Evolutionary conservation across 179 eudicot species (phyloP).

Genomic region (Sideroxylon spinosum): DNA sequence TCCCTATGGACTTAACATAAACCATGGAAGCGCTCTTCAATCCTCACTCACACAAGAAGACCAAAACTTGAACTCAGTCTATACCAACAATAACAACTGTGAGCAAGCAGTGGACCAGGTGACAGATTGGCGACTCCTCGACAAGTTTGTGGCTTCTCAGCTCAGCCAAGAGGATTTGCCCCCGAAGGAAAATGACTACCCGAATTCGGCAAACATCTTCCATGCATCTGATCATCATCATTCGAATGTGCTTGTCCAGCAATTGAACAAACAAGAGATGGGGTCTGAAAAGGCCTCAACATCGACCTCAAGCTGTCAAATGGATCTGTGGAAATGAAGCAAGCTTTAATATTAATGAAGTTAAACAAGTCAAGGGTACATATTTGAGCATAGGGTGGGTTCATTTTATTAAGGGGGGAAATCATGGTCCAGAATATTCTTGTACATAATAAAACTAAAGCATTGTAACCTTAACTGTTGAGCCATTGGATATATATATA

Average conservation of each 20-base stretch:
- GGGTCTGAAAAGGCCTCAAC: constrained; percentile 33
- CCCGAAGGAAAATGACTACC: constrained; percentile 23
- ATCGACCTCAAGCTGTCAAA: constrained; percentile 36
- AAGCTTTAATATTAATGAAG: not conserved
- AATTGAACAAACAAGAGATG: constrained; percentile 25
- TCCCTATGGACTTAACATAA: constrained; percentile 19
- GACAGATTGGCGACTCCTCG: constrained; percentile 75
- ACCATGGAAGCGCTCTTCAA: constrained; percentile 18
- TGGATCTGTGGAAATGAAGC: constrained; percentile 42
- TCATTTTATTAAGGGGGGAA: constrained; percentile 5
- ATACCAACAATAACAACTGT: constrained; percentile 8
- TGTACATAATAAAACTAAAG: constrained; percentile 34
- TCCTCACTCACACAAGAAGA: constrained; percentile 17
- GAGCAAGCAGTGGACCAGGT: constrained; percentile 39
- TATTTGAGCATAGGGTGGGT: constrained; percentile 7
- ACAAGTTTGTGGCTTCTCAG: constrained; percentile 87
- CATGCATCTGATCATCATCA: constrained; percentile 10
- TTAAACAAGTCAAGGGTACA: not conserved
- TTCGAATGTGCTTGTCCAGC: constrained; percentile 11
- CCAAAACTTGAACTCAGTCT: constrained; percentile 16
- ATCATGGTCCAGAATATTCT: constrained; percentile 18
- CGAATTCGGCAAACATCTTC: constrained; percentile 11
- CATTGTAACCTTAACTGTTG: constrained; percentile 8
- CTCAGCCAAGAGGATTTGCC: constrained; percentile 63
- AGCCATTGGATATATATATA: constrained; percentile 4